phyloP scores from a whole-genome alignment of 345 rosid species.

The Capsella bursapastoris region DNA sequence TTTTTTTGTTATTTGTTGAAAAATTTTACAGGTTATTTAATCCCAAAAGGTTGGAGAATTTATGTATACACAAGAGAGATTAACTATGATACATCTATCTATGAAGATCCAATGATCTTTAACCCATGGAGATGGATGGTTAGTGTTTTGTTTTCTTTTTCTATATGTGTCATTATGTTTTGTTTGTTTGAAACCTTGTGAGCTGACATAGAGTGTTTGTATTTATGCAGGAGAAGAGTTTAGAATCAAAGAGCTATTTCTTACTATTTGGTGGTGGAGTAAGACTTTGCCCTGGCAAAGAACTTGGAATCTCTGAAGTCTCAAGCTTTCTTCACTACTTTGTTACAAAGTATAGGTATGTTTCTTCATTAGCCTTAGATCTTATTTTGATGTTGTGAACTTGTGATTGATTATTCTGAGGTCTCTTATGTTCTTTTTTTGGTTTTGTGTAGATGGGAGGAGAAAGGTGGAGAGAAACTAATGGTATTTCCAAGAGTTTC shows the following conservation, averaged over 20 bases:
- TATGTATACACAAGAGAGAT: slow-evolving; percentile 87
- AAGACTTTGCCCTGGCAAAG: slow-evolving; percentile 95
- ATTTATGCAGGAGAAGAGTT: slow-evolving; percentile 60
- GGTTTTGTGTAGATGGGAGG: slow-evolving; percentile 80
- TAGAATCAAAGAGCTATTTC: slow-evolving; percentile 63
- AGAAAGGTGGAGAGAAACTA: slow-evolving; percentile 68
- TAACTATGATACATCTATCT: slow-evolving; percentile 66
- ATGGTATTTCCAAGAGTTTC: slow-evolving; percentile 90
- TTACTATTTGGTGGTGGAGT: slow-evolving; percentile 88
- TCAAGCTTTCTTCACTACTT: slow-evolving; percentile 92
- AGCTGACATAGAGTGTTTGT: slow-evolving; percentile 13
- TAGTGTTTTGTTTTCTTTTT: slow-evolving; percentile 6
- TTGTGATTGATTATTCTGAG: slow-evolving; percentile 12
- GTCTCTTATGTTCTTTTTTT: slow-evolving; percentile 6
- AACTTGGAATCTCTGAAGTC: slow-evolving; percentile 84
- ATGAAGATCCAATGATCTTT: slow-evolving; percentile 74
- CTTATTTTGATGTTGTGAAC: background rate
- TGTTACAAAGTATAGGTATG: slow-evolving; percentile 81
- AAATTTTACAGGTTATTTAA: slow-evolving; percentile 58
- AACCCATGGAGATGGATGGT: slow-evolving; percentile 99
- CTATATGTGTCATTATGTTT: background rate
- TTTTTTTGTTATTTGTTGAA: background rate
- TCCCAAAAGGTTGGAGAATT: slow-evolving; percentile 97
- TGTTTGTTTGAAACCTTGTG: slow-evolving; percentile 1
- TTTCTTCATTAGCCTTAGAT: background rate